Percentiles rank a stretch among this genome's conserved stretches.
phyloP scores from a whole-genome alignment of 2,329 filamentous ascomycete species.

The Fusarium sambucinum region DNA sequence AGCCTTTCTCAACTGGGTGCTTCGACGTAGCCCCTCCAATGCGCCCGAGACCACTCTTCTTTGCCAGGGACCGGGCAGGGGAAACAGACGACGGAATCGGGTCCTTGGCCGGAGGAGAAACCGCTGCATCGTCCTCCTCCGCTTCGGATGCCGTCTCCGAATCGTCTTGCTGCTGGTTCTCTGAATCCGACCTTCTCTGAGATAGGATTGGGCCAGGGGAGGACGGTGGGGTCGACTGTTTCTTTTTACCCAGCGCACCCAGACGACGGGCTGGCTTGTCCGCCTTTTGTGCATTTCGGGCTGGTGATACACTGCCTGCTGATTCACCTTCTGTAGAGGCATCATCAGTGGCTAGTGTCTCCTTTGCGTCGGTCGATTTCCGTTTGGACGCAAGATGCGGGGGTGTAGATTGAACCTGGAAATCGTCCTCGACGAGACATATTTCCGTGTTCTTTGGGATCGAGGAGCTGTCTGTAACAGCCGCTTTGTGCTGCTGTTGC shows the following conservation, averaged over 20 bases:
- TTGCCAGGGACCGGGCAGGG: constrained; percentile 42
- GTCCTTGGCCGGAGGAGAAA: constrained; percentile 38
- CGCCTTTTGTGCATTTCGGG: constrained; percentile 28
- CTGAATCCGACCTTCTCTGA: constrained; percentile 8
- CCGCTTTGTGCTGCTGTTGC: constrained; percentile 30
- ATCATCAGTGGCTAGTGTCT: constrained; percentile 42
- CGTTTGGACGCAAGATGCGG: constrained; percentile 51
- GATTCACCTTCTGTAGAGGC: constrained; percentile 52
- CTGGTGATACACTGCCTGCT: constrained; percentile 9
- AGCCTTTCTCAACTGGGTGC: constrained; percentile 20
- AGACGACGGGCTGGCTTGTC: constrained; percentile 46
- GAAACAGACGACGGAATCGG: constrained; percentile 40
- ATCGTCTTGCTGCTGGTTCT: constrained; percentile 40
- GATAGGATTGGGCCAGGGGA: constrained; percentile 32
- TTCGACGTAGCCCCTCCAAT: constrained; percentile 55
- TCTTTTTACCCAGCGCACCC: constrained; percentile 54
- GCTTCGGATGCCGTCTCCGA: constrained; percentile 61
- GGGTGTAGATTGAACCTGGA: constrained; percentile 64
- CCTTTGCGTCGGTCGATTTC: constrained; percentile 35
- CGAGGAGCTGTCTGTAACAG: constrained; percentile 22
- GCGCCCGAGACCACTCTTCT: constrained; percentile 55
- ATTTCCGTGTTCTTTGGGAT: constrained; percentile 35
- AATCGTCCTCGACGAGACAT: constrained; percentile 56
- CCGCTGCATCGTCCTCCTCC: constrained; percentile 51
- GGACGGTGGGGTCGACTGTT: constrained; percentile 46